Conservation (phyloP, 2,329 filamentous ascomycete species). For the Hymenoscyphus infarciens region DNA sequence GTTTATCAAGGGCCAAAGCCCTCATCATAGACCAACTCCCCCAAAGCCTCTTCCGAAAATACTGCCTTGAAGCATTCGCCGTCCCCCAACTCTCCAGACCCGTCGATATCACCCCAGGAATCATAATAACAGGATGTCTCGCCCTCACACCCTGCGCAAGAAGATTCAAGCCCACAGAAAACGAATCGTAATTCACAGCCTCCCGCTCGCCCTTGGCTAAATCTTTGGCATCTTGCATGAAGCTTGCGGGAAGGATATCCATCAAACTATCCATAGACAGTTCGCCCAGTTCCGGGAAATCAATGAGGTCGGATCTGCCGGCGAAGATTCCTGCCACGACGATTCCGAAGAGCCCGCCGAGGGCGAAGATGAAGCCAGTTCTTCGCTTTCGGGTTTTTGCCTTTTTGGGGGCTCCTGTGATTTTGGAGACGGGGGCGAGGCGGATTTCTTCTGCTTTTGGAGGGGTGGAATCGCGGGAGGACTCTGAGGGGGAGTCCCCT, state of each 20-base stretch:
- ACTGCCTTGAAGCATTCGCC: slow-evolving; percentile 75
- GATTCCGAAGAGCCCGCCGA: slow-evolving; percentile 88
- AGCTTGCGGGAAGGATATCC: slow-evolving; percentile 81
- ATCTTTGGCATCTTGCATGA: slow-evolving; percentile 82
- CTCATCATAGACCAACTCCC: slow-evolving; percentile 99
- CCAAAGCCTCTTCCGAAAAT: slow-evolving; percentile 94
- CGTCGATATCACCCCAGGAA: slow-evolving; percentile 95
- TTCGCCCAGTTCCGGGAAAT: slow-evolving; percentile 66
- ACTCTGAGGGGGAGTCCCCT: slow-evolving; percentile 16
- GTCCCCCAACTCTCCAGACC: slow-evolving; percentile 97
- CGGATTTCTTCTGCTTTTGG: slow-evolving; percentile 42
- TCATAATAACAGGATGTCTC: slow-evolving; percentile 90
- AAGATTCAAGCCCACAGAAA: slow-evolving; percentile 82
- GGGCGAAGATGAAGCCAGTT: slow-evolving; percentile 76
- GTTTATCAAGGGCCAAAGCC: slow-evolving; percentile 87
- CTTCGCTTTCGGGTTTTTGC: slow-evolving; percentile 49
- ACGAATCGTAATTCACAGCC: slow-evolving; percentile 87
- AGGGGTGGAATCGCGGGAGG: slow-evolving; percentile 21
- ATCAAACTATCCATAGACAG: slow-evolving; percentile 80
- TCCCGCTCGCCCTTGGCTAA: slow-evolving; percentile 85
- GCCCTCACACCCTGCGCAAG: slow-evolving; percentile 75
- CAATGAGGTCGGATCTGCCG: slow-evolving; percentile 83
- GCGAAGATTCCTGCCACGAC: slow-evolving; percentile 88
- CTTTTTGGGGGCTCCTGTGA: slow-evolving; percentile 29
- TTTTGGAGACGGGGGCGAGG: slow-evolving; percentile 48